Base-by-base conservation (phyloP, 352 stramenopile species). In the Phytophthora cryptogea region DNA sequence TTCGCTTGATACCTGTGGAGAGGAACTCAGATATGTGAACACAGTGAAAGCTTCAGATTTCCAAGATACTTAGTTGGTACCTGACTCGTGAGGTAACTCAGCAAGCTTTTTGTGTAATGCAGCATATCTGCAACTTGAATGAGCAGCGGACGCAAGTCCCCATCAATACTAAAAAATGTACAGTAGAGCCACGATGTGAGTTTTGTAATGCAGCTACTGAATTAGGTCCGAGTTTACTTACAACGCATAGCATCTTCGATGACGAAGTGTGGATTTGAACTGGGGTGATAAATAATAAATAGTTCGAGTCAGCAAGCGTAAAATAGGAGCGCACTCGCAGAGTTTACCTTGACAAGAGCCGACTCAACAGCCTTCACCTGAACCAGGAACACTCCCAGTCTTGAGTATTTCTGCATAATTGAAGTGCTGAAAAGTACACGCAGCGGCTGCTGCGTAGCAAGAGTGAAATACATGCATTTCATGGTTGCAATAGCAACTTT, bases 61-160 rank as follows among this genome's bases (percentile, higher is more conserved):
- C 20, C 43, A 27, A 49, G 20, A 7, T n/a, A 30, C 35, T 26
- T 52, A 77, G n/a, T 39, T 53, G 20, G 11, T 67, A 88, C 81
- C 72, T 90, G 81, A 49, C 75, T 85, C 8, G 75, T 76, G 20
- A 94, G 72, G 58, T 90, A 94, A 27, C 68, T 76, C 16, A 91
- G 57, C 16, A 94, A 59, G 28, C 71, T 77, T 47, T 86, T 82
- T 0, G 82, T 87, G 58, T 86, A 94, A 50, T 94, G 82, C 9
- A 92, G 73, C 84, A 94, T 94, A 43, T 84, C 72, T 28, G 77
- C 72, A 8, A 88, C 43, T 39, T 74, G 68, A n/a, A 92, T 53
- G 0, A 90, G 59, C 11, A 78, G 51, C 11, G 61, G 45, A 9
- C 76, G 74, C 20, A 90, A 46, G 0, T 80, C 66, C 5, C 49